Evolutionary conservation across 305 asterid genomes (phyloP).

Genomic region (Caryopteris hybrid): DNA sequence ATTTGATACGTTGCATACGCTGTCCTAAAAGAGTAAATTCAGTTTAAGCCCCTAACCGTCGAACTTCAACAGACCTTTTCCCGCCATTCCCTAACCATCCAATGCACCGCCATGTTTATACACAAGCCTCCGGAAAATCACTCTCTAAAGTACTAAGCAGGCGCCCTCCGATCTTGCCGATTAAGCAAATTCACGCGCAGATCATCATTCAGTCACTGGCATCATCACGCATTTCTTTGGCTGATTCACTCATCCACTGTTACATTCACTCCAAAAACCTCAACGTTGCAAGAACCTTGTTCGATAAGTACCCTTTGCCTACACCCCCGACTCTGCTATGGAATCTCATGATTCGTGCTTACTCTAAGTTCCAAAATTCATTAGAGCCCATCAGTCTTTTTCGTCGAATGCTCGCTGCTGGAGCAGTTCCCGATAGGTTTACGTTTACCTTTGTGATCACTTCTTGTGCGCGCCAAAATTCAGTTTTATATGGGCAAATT

Average conservation of each 20-base stretch:
- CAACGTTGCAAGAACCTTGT: conserved; percentile 36
- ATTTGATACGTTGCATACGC: no score
- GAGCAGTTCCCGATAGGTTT: conserved; percentile 48
- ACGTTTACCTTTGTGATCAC: conserved; percentile 59
- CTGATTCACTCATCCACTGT: conserved; percentile 63
- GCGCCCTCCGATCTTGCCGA: conserved; percentile 48
- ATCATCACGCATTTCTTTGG: conserved; percentile 26
- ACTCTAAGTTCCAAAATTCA: conserved; percentile 42
- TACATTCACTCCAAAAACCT: conserved; percentile 47
- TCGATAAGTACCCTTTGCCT: conserved; percentile 41
- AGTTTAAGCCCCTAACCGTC: no score
- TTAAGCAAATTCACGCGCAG: conserved; percentile 69
- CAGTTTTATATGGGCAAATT: conserved; percentile 35
- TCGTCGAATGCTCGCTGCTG: conserved; percentile 34
- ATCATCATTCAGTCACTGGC: conserved; percentile 33
- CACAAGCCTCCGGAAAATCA: conserved; percentile 32
- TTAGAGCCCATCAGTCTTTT: conserved; percentile 46
- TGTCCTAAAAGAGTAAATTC: no score
- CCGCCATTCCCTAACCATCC: conserved; percentile 27
- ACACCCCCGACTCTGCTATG: conserved; percentile 60
- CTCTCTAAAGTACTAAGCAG: conserved; percentile 39
- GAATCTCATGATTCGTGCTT: conserved; percentile 64
- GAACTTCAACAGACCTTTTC: background rate
- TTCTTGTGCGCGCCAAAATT: conserved; percentile 50
- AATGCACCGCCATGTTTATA: conserved; percentile 25